Percentiles rank a stretch among this genome's conserved stretches.
These are phyloP conservation scores for Henckelia pumila DNA, from an alignment of 257 asterid species.

Conservation along the genomic window DNA sequence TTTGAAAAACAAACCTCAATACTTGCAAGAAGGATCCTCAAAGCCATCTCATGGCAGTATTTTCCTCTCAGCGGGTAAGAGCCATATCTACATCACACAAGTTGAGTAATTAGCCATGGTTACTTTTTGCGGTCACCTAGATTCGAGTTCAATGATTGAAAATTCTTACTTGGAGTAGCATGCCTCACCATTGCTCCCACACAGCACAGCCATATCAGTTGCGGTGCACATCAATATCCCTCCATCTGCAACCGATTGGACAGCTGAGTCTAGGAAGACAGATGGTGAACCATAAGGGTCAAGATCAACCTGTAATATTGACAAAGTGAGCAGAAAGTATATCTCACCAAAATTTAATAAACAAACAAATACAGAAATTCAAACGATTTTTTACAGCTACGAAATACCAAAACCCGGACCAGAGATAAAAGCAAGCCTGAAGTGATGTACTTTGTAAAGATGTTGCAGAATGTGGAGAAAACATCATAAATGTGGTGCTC, in stretches of 20 bases:
- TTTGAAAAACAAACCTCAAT: slow-evolving; percentile 67
- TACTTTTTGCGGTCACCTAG: slow-evolving; percentile 16
- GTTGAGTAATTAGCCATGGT: slow-evolving; percentile 27
- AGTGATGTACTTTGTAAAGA: not conserved
- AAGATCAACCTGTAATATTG: slow-evolving; percentile 81
- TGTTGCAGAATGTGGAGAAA: not conserved
- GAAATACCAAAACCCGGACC: not conserved
- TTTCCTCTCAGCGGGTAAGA: slow-evolving; percentile 92
- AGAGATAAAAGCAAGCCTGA: not conserved
- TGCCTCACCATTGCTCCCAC: slow-evolving; percentile 95
- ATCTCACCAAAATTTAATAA: not conserved
- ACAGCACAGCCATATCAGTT: slow-evolving; percentile 97
- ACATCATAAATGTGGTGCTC: not conserved
- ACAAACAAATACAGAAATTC: not conserved
- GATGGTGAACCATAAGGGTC: slow-evolving; percentile 98
- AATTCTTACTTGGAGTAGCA: slow-evolving; percentile 95
- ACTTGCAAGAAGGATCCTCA: slow-evolving; percentile 93
- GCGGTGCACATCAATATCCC: slow-evolving; percentile 97
- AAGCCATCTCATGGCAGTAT: slow-evolving; percentile 97
- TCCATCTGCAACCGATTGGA: slow-evolving; percentile 89
- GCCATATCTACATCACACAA: slow-evolving; percentile 63
- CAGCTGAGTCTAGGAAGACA: slow-evolving; percentile 91
- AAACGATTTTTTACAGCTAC: not conserved
- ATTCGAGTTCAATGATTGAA: slow-evolving; percentile 13
- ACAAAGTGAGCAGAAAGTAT: slow-evolving; percentile 9